Base-by-base conservation (phyloP, 805 yeast genomes). In the Starmerella bombi region DNA sequence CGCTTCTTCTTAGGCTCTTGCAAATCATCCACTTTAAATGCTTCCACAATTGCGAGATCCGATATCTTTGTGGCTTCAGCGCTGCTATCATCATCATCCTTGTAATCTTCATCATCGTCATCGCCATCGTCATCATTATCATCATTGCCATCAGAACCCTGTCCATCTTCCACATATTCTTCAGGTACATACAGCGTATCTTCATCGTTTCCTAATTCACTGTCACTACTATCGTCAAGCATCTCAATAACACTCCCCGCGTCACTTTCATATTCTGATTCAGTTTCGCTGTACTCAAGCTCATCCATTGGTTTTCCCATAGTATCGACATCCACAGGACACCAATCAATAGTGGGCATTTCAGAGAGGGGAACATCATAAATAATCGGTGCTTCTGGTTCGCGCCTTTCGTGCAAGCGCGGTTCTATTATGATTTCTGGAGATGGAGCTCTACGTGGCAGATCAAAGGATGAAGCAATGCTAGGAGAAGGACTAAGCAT, bases 201-300 rank as follows among this genome's bases (percentile, higher is more conserved):
- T 9, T 25, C 22, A 18, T 25, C 34, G 16, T 31, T 30, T 10
- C 37, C 48, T 17, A 23, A 33, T 27, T 38, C 49, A 22, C 23
- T 23, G 17, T 44, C 46, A 27, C 39, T 38, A 36, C 29, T 27
- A 36, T 36, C 41, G 16, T 33, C 45, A 17, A 49, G 36, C 45
- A 49, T 49, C 18, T 49, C 51, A 7, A 37, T 43, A 14, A 49
- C 36, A 23, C 50, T 42, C 17, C 50, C 52, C 4, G 37, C 40
- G 25, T 47, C 49, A 21, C 44, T 43, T 17, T 41, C 51, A 5
- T 34, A 40, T 5, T 46, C 49, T 8, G 39, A 31, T 28, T 45
- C 51, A 19, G 37, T 32, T 31, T 46, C 50, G 18, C 37, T 38
- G 34, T 34, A 34, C 35, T 47, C 50, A 16, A 42, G 44, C 38